phyloP scores from a whole-genome alignment of 2,329 filamentous ascomycete genomes.

The Alternaria sp. region DNA sequence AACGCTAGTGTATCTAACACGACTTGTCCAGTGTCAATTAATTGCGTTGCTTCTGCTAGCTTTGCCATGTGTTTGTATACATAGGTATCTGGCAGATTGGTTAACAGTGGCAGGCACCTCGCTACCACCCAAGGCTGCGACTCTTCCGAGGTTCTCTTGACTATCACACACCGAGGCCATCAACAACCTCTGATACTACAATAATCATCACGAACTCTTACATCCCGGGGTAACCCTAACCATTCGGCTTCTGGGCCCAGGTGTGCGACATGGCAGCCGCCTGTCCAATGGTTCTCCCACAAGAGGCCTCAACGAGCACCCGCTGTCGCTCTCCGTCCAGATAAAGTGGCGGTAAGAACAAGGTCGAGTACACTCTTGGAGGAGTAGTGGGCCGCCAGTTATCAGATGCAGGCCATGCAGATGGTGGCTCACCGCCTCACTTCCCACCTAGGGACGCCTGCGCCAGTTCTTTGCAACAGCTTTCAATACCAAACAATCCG shows the following conservation, averaged over 20 bases:
- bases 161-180: background rate
- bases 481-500: constrained; percentile 10
- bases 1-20: constrained; percentile 12
- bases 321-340: constrained; percentile 19
- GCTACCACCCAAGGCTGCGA: background rate
- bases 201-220: background rate
- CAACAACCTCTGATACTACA: background rate
- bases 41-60: constrained; percentile 1
- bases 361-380: constrained; percentile 30
- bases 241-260: constrained; percentile 10
- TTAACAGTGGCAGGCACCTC: background rate
- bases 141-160: background rate
- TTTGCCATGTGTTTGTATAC: background rate
- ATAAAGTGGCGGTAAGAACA: constrained; percentile 45
- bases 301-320: constrained; percentile 21
- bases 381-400: constrained; percentile 31
- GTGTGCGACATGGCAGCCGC: constrained; percentile 39
- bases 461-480: constrained; percentile 25
- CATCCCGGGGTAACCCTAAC: constrained; percentile 6
- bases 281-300: constrained; percentile 33
- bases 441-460: constrained; percentile 4
- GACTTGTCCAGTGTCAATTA: constrained; percentile 8
- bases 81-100: no score
- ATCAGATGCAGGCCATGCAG: constrained; percentile 28
- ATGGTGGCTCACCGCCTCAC: constrained; percentile 35